These are phyloP conservation scores for Cutaneotrichosporon cyanovorans DNA, from an alignment of 1,284 basidiomycete genomes.

Conservation along the genomic window DNA sequence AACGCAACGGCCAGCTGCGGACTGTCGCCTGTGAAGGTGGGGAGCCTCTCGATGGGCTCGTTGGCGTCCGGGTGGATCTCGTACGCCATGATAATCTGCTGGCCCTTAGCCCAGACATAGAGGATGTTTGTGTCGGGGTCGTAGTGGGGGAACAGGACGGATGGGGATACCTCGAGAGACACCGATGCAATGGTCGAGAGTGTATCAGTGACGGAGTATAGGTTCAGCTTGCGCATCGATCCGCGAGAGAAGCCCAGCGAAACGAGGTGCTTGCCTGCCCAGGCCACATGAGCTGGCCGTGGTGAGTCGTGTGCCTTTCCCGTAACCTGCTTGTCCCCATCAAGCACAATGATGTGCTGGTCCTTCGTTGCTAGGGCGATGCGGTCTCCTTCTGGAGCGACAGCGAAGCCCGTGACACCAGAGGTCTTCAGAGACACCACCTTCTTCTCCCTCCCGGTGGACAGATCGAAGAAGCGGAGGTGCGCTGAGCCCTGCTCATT, in stretches of 20 bases:
- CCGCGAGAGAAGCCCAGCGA: slow-evolving; percentile 46
- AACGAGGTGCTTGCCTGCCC: slow-evolving; percentile 45
- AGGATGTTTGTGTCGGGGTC: slow-evolving; percentile 48
- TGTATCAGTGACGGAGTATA: slow-evolving; percentile 31
- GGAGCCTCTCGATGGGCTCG: slow-evolving; percentile 39
- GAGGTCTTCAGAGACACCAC: slow-evolving; percentile 15
- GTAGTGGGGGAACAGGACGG: slow-evolving; percentile 47
- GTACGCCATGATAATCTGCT: slow-evolving; percentile 45
- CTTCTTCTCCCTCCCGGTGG: slow-evolving; percentile 17
- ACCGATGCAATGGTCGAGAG: slow-evolving; percentile 29
- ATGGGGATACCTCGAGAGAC: slow-evolving; percentile 47
- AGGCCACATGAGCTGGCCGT: slow-evolving; percentile 45
- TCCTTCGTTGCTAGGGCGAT: slow-evolving; percentile 48
- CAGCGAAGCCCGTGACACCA: slow-evolving; percentile 39
- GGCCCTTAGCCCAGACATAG: slow-evolving; percentile 48
- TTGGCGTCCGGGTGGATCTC: slow-evolving; percentile 35
- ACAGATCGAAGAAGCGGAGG: slow-evolving; percentile 41
- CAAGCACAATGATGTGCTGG: slow-evolving; percentile 42
- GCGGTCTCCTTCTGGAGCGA: slow-evolving; percentile 38
- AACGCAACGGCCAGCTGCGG: slow-evolving; percentile 47
- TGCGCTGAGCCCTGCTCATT: slow-evolving; percentile 42
- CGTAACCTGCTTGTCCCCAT: slow-evolving; percentile 32
- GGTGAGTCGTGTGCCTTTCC: slow-evolving; percentile 44
- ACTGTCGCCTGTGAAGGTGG: slow-evolving; percentile 33
- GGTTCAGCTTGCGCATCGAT: slow-evolving; percentile 46